Evolutionary conservation across 192 early-diverging fungal genomes (phyloP).

Genomic region (Chytriomyces hyalinus): DNA sequence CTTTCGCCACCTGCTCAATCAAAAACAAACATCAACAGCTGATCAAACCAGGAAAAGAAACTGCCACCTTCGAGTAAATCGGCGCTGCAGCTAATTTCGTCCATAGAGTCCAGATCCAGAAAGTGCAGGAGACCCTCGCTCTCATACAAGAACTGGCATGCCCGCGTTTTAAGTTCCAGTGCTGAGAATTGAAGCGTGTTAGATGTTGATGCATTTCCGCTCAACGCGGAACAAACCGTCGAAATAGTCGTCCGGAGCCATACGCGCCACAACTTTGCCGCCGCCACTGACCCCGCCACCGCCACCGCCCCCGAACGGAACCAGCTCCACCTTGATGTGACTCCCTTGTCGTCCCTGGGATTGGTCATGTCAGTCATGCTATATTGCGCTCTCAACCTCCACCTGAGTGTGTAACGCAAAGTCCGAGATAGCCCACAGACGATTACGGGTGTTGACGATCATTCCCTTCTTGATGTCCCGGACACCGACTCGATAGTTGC

Average conservation of each 20-base stretch:
- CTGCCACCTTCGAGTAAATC: slow-evolving; percentile 20
- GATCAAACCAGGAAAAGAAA: neutral
- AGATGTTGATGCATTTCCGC: neutral
- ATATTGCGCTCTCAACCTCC: no score
- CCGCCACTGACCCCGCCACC: neutral
- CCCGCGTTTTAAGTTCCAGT: no score
- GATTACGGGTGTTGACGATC: neutral
- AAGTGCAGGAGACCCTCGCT: slow-evolving; percentile 23
- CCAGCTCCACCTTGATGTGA: slow-evolving; percentile 36
- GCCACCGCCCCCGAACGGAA: neutral
- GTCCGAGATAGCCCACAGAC: slow-evolving; percentile 25
- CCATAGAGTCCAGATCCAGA: slow-evolving; percentile 31
- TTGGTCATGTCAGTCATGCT: no score
- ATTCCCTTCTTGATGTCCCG: slow-evolving; percentile 18
- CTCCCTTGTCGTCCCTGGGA: slow-evolving; percentile 24
- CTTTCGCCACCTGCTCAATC: slow-evolving; percentile 7
- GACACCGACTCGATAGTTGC: slow-evolving; percentile 2
- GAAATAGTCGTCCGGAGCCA: slow-evolving; percentile 7
- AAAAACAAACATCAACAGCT: neutral
- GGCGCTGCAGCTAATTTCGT: slow-evolving; percentile 10
- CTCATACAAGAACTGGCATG: slow-evolving; percentile 28
- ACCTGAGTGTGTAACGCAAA: slow-evolving; percentile 29
- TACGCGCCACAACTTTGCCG: slow-evolving; percentile 24
- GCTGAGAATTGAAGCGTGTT: no score
- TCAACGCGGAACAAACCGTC: slow-evolving; percentile 21